Conservation (phyloP, 768 basidiomycete species). For the Macrolepiota albuminosa region DNA sequence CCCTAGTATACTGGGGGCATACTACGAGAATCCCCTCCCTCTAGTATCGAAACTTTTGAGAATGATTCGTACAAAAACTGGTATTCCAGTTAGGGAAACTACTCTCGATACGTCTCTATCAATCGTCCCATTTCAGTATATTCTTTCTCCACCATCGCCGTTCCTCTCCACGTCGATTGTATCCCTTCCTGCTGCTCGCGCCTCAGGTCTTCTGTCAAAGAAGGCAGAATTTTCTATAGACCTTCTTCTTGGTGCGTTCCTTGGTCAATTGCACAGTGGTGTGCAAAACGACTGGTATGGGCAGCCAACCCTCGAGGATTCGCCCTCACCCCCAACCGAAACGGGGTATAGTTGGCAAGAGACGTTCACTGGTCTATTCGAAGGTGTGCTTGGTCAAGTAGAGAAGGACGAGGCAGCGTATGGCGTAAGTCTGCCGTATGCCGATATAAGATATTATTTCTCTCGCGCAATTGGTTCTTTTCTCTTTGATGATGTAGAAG, state of each 20-base stretch:
- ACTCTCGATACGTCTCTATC: slow-evolving; percentile 43
- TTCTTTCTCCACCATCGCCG: slow-evolving; percentile 42
- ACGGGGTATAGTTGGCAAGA: slow-evolving; percentile 72
- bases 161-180: slow-evolving; percentile 30
- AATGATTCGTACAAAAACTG: slow-evolving; percentile 37
- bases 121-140: slow-evolving; percentile 44
- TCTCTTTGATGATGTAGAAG: slow-evolving; percentile 74
- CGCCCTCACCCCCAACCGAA: slow-evolving; percentile 22
- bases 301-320: slow-evolving; percentile 27
- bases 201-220: slow-evolving; percentile 27
- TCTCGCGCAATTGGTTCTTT: slow-evolving; percentile 71
- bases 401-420: slow-evolving; percentile 20
- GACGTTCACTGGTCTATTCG: slow-evolving; percentile 58
- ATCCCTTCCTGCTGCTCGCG: slow-evolving; percentile 34
- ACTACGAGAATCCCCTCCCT: slow-evolving; percentile 32
- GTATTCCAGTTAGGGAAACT: slow-evolving; percentile 46
- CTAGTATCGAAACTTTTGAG: slow-evolving; percentile 34
- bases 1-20: slow-evolving; percentile 10
- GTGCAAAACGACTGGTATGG: slow-evolving; percentile 82
- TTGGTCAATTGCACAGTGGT: slow-evolving; percentile 56
- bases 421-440: slow-evolving; percentile 30
- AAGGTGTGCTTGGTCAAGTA: slow-evolving; percentile 46
- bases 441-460: slow-evolving; percentile 43
- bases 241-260: slow-evolving; percentile 53
- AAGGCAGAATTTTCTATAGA: slow-evolving; percentile 45